phyloP scores from a whole-genome alignment of 208 protist species.

The Acanthamoeba culbertsoni region DNA sequence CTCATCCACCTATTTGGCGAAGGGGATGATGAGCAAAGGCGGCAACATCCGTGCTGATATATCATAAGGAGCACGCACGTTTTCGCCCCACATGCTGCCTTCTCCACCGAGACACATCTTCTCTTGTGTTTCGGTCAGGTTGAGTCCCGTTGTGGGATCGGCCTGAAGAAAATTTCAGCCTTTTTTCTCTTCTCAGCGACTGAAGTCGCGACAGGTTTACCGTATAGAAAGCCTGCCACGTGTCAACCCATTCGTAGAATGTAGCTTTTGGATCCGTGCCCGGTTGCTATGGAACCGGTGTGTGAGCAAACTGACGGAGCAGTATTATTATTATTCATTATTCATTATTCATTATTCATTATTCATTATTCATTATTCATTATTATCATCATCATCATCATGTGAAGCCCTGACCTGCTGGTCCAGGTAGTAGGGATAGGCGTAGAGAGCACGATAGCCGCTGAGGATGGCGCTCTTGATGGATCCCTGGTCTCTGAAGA shows the following conservation, averaged over 20 bases:
- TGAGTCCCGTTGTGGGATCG: not conserved
- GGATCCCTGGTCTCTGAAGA: not conserved
- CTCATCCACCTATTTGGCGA: constrained; percentile 20
- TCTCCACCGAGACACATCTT: not conserved
- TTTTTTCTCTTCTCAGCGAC: not conserved
- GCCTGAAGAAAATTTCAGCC: not conserved
- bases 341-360: too few species aligned
- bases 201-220: not conserved
- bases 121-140: not conserved
- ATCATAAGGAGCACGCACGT: not conserved
- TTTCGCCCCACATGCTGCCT: constrained; percentile 45
- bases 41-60: not conserved
- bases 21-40: too few species aligned
- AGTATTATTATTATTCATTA: too few species aligned
- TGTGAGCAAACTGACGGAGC: not conserved
- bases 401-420: not conserved
- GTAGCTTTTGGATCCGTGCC: not conserved
- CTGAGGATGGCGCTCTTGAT: not conserved
- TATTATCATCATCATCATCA: too few species aligned
- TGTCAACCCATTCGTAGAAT: constrained; percentile 17
- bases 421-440: constrained; percentile 15
- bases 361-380: too few species aligned
- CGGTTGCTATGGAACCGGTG: not conserved
- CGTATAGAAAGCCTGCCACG: not conserved
- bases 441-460: not conserved